A percentile compares a stretch with the other conserved stretches of the same genome.
Conservation (phyloP, 805 yeast species). For the Sugiyamaella valdiviana region DNA sequence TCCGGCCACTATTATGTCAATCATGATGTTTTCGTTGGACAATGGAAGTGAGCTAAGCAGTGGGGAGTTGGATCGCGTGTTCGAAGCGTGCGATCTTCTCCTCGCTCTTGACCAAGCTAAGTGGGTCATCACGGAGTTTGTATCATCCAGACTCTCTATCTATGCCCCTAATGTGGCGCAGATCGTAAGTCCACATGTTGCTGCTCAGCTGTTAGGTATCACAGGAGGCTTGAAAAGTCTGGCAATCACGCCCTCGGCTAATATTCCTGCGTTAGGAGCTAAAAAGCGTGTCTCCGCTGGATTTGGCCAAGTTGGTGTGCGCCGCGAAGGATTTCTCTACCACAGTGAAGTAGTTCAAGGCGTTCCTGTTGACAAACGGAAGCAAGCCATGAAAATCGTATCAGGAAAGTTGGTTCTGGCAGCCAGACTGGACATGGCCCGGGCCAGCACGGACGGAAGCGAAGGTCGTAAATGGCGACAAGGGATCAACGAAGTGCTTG, state of each 20-base stretch:
- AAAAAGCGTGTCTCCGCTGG: constrained; percentile 34
- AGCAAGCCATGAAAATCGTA: constrained; percentile 68
- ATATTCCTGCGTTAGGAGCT: constrained; percentile 61
- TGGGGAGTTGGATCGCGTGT: constrained; percentile 35
- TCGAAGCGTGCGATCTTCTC: constrained; percentile 44
- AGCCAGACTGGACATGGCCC: constrained; percentile 68
- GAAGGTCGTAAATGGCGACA: constrained; percentile 53
- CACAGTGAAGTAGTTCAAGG: constrained; percentile 52
- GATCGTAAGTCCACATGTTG: constrained; percentile 62
- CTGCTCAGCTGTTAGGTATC: constrained; percentile 65
- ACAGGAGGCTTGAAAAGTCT: constrained; percentile 64
- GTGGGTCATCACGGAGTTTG: constrained; percentile 42
- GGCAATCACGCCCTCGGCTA: constrained; percentile 72
- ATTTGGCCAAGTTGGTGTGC: constrained; percentile 40
- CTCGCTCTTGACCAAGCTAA: constrained; percentile 41
- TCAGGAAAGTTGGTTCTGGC: constrained; percentile 78
- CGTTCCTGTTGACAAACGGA: constrained; percentile 52
- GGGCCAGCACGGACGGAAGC: constrained; percentile 39
- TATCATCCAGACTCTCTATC: constrained; percentile 48
- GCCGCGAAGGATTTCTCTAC: constrained; percentile 67
- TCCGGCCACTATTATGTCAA: constrained; percentile 61
- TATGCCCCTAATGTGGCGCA: constrained; percentile 78
- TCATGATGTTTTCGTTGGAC: constrained; percentile 67
- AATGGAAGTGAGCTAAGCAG: constrained; percentile 31
- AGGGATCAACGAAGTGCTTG: constrained; percentile 60